Conservation (phyloP, 2,329 filamentous ascomycete genomes). For the Acarospora socialis region DNA sequence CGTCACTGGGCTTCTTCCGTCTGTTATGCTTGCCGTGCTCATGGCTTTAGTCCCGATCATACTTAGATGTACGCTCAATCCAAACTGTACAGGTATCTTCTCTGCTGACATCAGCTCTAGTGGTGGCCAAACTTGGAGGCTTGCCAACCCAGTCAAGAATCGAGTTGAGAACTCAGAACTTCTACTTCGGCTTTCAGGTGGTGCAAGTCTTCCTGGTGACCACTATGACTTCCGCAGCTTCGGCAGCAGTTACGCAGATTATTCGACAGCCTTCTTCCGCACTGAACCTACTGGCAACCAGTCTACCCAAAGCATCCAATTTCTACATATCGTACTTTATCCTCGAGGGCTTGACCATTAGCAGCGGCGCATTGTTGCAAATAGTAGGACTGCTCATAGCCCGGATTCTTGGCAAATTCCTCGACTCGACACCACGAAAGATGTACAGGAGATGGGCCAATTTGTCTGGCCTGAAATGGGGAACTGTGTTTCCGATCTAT, state of each 20-base stretch:
- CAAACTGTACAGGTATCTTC: constrained; percentile 7
- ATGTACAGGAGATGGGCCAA: constrained; percentile 66
- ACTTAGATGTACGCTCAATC: constrained; percentile 48
- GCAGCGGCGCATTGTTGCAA: constrained; percentile 61
- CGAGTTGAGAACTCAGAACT: constrained; percentile 80
- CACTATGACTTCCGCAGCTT: constrained; percentile 67
- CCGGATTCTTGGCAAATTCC: constrained; percentile 56
- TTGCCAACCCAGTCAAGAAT: constrained; percentile 66
- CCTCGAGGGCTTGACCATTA: constrained; percentile 72
- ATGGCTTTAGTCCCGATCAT: constrained; percentile 78
- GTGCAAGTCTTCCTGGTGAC: constrained; percentile 84
- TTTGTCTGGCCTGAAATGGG: constrained; percentile 65
- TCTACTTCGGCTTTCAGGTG: constrained; percentile 82
- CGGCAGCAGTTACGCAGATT: constrained; percentile 51
- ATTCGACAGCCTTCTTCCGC: constrained; percentile 46
- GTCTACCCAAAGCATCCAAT: constrained; percentile 73
- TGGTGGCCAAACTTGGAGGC: constrained; percentile 66
- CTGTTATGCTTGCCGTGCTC: constrained; percentile 62
- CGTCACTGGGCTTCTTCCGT: constrained; percentile 70
- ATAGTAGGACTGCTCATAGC: constrained; percentile 59
- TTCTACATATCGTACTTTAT: constrained; percentile 95
- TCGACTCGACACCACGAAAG: constrained; percentile 65
- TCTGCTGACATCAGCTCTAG: constrained; percentile 23
- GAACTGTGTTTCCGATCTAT: constrained; percentile 66
- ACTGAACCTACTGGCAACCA: constrained; percentile 52